Evolutionary conservation across 1,284 basidiomycete genomes (phyloP).

Genomic region (Microbotryomycetes sp.): DNA sequence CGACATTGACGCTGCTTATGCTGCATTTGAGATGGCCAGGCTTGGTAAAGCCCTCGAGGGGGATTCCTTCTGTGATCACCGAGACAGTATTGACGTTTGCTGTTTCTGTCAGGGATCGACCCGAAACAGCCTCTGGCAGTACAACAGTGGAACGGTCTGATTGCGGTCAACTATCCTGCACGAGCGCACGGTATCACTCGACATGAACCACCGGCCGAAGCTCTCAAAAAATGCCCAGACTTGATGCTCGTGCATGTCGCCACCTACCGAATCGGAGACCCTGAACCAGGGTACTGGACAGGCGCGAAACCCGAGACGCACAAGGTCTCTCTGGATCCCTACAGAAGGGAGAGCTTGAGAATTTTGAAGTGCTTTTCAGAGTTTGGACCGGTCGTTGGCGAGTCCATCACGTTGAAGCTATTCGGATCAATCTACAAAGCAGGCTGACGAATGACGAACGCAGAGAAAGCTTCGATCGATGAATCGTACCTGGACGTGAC

Average conservation of each 20-base stretch:
- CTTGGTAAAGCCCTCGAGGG: slow-evolving; percentile 4
- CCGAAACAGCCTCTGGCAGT: slow-evolving; percentile 72
- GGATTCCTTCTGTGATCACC: no score
- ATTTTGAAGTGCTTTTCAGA: slow-evolving; percentile 81
- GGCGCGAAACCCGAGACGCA: slow-evolving; percentile 74
- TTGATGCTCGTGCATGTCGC: slow-evolving; percentile 85
- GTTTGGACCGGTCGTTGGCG: slow-evolving; percentile 33
- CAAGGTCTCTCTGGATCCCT: slow-evolving; percentile 93
- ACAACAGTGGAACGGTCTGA: slow-evolving; percentile 79
- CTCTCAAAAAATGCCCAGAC: slow-evolving; percentile 68
- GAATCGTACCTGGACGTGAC: slow-evolving; percentile 84
- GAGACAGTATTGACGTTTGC: slow-evolving; percentile 54
- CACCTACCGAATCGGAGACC: slow-evolving; percentile 84
- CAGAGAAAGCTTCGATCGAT: slow-evolving; percentile 54
- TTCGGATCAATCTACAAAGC: neutral
- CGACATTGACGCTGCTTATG: slow-evolving; percentile 67
- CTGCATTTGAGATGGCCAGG: slow-evolving; percentile 14
- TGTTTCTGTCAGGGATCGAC: slow-evolving; percentile 51
- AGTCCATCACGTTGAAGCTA: no score
- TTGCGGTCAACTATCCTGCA: slow-evolving; percentile 94
- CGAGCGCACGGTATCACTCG: slow-evolving; percentile 81
- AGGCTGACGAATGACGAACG: slow-evolving; percentile 4
- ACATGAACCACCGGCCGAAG: slow-evolving; percentile 32
- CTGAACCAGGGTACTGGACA: slow-evolving; percentile 79
- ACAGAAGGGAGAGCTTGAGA: slow-evolving; percentile 82